Percentiles rank a stretch among this genome's conserved stretches.
These are phyloP conservation scores for Logfia minima DNA, from an alignment of 129 eudicot species.

Conservation along the genomic window DNA sequence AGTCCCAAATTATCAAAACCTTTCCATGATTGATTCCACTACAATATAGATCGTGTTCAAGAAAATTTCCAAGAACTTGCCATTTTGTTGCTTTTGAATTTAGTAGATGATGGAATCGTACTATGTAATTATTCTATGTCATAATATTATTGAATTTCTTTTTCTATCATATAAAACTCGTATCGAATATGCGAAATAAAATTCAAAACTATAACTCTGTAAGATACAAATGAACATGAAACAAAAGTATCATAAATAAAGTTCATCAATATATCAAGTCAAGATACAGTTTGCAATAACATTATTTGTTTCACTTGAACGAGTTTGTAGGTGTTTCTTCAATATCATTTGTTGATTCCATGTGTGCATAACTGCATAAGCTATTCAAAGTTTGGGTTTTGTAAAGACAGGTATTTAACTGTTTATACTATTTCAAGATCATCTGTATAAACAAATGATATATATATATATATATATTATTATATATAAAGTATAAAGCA, in stretches of 20 bases:
- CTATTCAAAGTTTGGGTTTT: background rate
- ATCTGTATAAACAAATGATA: background rate
- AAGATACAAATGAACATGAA: no score
- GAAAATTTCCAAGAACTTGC: background rate
- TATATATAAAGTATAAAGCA: background rate
- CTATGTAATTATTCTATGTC: no score
- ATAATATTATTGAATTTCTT: no score
- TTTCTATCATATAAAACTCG: no score
- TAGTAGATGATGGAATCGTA: background rate
- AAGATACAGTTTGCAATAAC: no score
- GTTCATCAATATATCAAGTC: no score
- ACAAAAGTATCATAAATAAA: no score
- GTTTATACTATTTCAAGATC: background rate
- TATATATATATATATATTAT: background rate
- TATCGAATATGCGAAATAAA: no score
- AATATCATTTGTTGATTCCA: background rate
- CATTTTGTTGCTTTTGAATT: slow-evolving; percentile 2
- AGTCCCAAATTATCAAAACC: background rate
- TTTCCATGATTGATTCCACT: background rate
- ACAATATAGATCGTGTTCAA: slow-evolving; percentile 15
- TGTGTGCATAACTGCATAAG: background rate
- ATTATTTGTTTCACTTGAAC: no score
- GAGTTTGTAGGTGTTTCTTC: no score
- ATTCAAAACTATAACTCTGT: no score
- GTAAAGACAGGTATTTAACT: background rate